Conservation (phyloP, 169 alveolate species). For the Condylostoma magnum region DNA sequence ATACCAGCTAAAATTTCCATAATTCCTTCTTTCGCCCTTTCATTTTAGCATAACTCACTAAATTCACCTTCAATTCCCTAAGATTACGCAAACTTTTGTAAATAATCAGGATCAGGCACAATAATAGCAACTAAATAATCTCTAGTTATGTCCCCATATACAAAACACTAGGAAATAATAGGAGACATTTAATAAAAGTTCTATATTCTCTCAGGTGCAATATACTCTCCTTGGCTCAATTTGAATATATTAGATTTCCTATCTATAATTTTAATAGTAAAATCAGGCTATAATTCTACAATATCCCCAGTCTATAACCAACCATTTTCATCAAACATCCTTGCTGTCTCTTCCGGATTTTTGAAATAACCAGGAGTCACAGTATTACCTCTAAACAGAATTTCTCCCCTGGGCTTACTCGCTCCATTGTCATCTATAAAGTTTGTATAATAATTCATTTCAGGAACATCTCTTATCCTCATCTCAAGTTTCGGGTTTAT, state of each 20-base stretch:
- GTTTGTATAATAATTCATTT: slow-evolving; percentile 82
- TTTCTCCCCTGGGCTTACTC: slow-evolving; percentile 92
- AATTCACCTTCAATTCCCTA: too few species aligned
- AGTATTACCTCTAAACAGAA: slow-evolving; percentile 85
- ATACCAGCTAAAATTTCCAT: slow-evolving; percentile 49
- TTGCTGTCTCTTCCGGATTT: slow-evolving; percentile 84
- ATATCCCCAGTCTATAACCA: slow-evolving; percentile 94
- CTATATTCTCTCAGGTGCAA: slow-evolving; percentile 90
- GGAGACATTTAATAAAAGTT: slow-evolving; percentile 69
- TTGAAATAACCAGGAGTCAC: slow-evolving; percentile 90
- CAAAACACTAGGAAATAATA: slow-evolving; percentile 81
- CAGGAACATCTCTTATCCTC: slow-evolving; percentile 91
- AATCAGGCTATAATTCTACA: slow-evolving; percentile 56
- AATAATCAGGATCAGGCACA: slow-evolving; percentile 64
- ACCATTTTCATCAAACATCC: slow-evolving; percentile 80
- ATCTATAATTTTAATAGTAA: slow-evolving; percentile 86
- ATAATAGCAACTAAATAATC: slow-evolving; percentile 71
- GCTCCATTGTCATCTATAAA: slow-evolving; percentile 62
- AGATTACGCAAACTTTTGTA: too few species aligned
- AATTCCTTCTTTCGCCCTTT: slow-evolving; percentile 38
- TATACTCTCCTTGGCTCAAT: slow-evolving; percentile 87
- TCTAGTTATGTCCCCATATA: slow-evolving; percentile 86
- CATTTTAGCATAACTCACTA: slow-evolving; percentile 37
- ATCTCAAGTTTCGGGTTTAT: slow-evolving; percentile 73
- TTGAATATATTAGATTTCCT: slow-evolving; percentile 87